Percentiles rank a stretch among this genome's conserved stretches.
Evolutionary conservation across 1,284 basidiomycete species (phyloP).

Genomic region (Puccinia triticina): DNA sequence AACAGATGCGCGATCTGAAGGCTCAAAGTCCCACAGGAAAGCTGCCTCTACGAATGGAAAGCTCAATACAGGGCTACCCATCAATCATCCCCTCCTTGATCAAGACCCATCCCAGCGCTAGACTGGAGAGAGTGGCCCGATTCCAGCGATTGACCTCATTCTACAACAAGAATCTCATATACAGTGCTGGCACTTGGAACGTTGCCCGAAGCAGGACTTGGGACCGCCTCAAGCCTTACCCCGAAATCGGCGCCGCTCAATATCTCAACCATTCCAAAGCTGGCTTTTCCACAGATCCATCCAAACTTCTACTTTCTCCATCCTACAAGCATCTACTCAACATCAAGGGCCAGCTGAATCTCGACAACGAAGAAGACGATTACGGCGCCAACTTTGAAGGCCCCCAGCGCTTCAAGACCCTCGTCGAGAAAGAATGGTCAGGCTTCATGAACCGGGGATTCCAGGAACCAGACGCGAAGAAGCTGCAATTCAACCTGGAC

Average conservation of each 20-base stretch:
- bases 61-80: slow-evolving; percentile 55
- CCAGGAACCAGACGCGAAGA: slow-evolving; percentile 54
- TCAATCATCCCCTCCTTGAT: slow-evolving; percentile 53
- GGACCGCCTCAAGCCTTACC: slow-evolving; percentile 53
- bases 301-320: slow-evolving; percentile 54
- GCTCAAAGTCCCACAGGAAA: slow-evolving; percentile 53
- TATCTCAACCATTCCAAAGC: slow-evolving; percentile 27
- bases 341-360: slow-evolving; percentile 60
- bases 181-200: slow-evolving; percentile 54
- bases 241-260: slow-evolving; percentile 42
- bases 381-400: slow-evolving; percentile 53
- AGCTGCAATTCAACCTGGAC: slow-evolving; percentile 57
- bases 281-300: slow-evolving; percentile 26
- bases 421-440: slow-evolving; percentile 58
- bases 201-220: slow-evolving; percentile 56
- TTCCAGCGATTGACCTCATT: slow-evolving; percentile 23
- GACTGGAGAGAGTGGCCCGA: slow-evolving; percentile 35
- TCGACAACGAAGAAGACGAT: slow-evolving; percentile 55
- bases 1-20: slow-evolving; percentile 55
- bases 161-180: slow-evolving; percentile 38
- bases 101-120: slow-evolving; percentile 52
- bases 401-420: slow-evolving; percentile 54
- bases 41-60: slow-evolving; percentile 55
- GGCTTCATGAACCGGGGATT: slow-evolving; percentile 57
- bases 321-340: slow-evolving; percentile 63